phyloP scores from a whole-genome alignment of 2,329 filamentous ascomycete species.

The Ophiognomonia clavigignenti-juglandacearum region DNA sequence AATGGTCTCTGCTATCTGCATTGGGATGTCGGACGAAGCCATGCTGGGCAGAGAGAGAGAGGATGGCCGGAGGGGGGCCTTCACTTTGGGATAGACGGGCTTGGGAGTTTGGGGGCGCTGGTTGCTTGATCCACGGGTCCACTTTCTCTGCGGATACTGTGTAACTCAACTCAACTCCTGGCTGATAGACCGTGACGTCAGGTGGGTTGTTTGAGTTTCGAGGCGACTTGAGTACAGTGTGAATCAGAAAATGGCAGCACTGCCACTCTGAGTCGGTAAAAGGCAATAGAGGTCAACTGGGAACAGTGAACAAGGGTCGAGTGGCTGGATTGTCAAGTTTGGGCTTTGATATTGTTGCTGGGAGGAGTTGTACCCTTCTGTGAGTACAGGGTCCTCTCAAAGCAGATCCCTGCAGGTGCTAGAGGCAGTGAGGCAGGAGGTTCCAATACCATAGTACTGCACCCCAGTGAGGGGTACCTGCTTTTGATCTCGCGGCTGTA shows the following conservation, averaged over 20 bases:
- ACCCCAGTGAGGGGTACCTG: too few relatives aligned
- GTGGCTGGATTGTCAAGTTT: background rate
- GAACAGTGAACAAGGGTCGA: background rate
- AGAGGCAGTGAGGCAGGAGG: too few relatives aligned
- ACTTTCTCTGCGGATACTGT: background rate
- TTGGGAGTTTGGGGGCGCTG: background rate
- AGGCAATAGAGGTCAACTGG: background rate
- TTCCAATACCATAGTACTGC: too few relatives aligned
- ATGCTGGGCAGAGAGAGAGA: conserved; percentile 33
- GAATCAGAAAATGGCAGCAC: background rate
- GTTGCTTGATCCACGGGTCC: background rate
- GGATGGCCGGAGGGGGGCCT: background rate
- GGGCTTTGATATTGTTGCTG: background rate
- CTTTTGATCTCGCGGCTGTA: too few relatives aligned
- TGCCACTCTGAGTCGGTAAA: background rate
- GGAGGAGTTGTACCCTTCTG: background rate
- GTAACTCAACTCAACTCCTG: background rate
- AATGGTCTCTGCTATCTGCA: conserved; percentile 71
- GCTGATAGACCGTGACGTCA: conserved; percentile 11
- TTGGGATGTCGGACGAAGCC: conserved; percentile 46
- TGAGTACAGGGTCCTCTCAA: too few relatives aligned
- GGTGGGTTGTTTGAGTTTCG: background rate
- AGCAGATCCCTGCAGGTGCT: too few relatives aligned
- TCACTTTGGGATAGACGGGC: background rate
- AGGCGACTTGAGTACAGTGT: background rate